Conservation (phyloP, 83 land plant species). For the Diphasiastrum complanatum region DNA sequence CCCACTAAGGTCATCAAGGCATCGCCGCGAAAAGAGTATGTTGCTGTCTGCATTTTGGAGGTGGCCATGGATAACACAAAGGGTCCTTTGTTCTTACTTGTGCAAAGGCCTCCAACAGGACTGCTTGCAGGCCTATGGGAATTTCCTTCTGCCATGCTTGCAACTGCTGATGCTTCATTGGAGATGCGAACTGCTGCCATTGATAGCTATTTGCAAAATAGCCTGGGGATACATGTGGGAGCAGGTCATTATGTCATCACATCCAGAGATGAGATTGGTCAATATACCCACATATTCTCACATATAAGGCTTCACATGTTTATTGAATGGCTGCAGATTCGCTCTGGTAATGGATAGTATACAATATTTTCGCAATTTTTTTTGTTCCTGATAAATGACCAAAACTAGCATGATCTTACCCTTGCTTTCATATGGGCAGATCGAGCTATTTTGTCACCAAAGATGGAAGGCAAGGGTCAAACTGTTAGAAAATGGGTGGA, state of each 20-base stretch:
- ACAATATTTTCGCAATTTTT: neutral
- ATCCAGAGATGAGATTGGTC: slow-evolving; percentile 61
- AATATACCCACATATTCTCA: slow-evolving; percentile 66
- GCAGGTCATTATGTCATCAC: slow-evolving; percentile 24
- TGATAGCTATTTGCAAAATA: slow-evolving; percentile 44
- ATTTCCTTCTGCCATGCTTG: slow-evolving; percentile 65
- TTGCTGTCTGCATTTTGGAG: slow-evolving; percentile 79
- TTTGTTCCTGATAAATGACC: neutral
- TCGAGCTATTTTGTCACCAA: neutral
- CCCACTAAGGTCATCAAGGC: slow-evolving; percentile 64
- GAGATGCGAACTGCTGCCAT: slow-evolving; percentile 36
- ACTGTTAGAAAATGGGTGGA: slow-evolving; percentile 54
- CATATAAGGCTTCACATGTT: slow-evolving; percentile 82
- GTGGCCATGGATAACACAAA: slow-evolving; percentile 12
- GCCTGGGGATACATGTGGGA: slow-evolving; percentile 36
- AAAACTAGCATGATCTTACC: neutral
- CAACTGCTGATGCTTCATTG: slow-evolving; percentile 29
- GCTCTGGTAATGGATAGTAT: slow-evolving; percentile 18
- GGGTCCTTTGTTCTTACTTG: slow-evolving; percentile 37
- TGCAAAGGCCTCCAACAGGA: slow-evolving; percentile 76
- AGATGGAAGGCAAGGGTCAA: slow-evolving; percentile 6
- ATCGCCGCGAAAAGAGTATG: slow-evolving; percentile 55
- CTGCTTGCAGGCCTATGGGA: slow-evolving; percentile 98
- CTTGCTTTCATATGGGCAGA: slow-evolving; percentile 19
- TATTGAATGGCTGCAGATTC: slow-evolving; percentile 58